Percentiles rank a stretch among this genome's conserved stretches.
Conservation (phyloP, 345 rosid genomes). For the Boechera stricta region DNA sequence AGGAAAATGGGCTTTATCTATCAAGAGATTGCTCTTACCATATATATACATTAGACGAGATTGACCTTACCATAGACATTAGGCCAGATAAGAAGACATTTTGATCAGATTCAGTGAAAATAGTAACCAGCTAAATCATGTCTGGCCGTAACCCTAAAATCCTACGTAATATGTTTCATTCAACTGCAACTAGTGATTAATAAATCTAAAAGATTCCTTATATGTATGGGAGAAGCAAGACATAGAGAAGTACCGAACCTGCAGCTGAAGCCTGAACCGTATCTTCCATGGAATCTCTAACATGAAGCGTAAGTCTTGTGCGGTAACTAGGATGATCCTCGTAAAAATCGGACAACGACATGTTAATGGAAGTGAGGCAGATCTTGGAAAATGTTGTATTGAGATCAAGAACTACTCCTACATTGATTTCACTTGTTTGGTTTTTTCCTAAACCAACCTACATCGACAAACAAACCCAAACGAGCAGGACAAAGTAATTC, state of each 20-base stretch:
- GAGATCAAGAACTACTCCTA: conserved; percentile 52
- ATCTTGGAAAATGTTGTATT: conserved; percentile 28
- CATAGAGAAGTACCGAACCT: conserved; percentile 36
- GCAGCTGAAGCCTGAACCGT: conserved; percentile 46
- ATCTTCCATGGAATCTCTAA: conserved; percentile 43
- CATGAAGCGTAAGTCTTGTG: conserved; percentile 36
- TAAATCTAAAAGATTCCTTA: neutral
- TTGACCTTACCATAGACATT: neutral
- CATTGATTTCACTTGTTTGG: conserved; percentile 34
- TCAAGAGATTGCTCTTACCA: neutral
- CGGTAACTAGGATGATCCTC: conserved; percentile 28
- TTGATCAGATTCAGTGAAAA: conserved; percentile 1
- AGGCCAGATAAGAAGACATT: neutral
- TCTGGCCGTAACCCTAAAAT: neutral
- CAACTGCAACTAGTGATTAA: neutral
- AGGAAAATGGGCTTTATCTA: neutral
- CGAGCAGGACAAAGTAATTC: neutral
- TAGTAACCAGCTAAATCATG: neutral
- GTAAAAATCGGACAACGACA: conserved; percentile 45
- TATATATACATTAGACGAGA: neutral
- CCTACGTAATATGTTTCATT: conserved; percentile 3
- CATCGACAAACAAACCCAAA: conserved; percentile 9
- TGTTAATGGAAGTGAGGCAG: conserved; percentile 31
- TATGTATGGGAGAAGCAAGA: conserved; percentile 1
- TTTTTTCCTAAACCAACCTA: conserved; percentile 17